Evolutionary conservation across 176 grass and related monocot species (phyloP), one percentile per base, ranked within the genome.

Genomic region (Zizania latifolia): DNA sequence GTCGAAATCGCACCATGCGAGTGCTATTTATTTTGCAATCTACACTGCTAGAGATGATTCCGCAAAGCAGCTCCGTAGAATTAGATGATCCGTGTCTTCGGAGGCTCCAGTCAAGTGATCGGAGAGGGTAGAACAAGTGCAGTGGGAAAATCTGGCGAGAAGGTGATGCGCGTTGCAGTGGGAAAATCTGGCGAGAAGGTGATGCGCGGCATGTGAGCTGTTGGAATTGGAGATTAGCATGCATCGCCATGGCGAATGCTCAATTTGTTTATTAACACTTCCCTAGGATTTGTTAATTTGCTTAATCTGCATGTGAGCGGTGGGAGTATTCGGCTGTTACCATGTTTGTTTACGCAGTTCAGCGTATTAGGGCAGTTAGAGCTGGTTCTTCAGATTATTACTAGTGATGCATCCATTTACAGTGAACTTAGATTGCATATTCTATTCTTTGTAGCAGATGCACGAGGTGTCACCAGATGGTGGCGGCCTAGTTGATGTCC

Each of bases 161-260:
- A 40, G 0, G 2, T 10, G 53, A 58, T 58, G 8, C 4, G 70
- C n/a, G n/a, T n/a, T 6, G 43, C 14, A 45, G 43, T 15, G 14
- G 41, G 17, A 45, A 45, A 22, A 7, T 26, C 13, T 39, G 35
- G 63, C 0, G 63, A 14, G 11, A 14, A 40, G 0, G 2, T 10
- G 53, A 58, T 58, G 8, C 4, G 70, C 23, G 53, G 13, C 34
- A 78, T 55, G 62, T 67, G 62, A 9, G 31, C 44, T 63, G 62
- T 56, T 27, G 23, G 46, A 78, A 34, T 56, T 38, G 45, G 34
- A 32, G 23, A 68, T 24, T 62, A 78, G 17, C 57, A 78, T 66
- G 4, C 13, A 22, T 66, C 17, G 63, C 22, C 27, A 8, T 41
- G 34, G 33, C 61, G 21, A 12, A 6, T 45, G 14, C 43, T 1